A percentile compares a stretch with the other conserved stretches of the same genome.
Evolutionary conservation across 2,329 filamentous ascomycete genomes (phyloP).

Genomic region (Aureobasidium sp.): DNA sequence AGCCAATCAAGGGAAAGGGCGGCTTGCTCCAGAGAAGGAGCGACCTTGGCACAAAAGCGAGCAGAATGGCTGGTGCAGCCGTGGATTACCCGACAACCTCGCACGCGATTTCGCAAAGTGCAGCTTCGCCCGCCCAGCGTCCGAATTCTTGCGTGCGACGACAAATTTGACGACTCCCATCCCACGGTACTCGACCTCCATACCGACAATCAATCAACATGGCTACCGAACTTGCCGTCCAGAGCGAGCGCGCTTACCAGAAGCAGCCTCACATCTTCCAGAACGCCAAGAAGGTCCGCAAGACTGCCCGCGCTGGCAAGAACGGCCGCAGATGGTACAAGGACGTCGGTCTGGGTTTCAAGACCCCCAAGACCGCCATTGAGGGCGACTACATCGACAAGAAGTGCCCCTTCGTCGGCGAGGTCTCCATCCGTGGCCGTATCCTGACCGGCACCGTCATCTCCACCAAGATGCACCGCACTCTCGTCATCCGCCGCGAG

Average conservation of each 20-base stretch:
- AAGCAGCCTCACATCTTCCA: slow-evolving; percentile 99
- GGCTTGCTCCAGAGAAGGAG: too few relatives aligned
- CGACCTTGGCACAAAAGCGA: too few relatives aligned
- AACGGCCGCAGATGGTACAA: slow-evolving; percentile 97
- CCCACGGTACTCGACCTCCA: slow-evolving; percentile 13
- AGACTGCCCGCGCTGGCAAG: slow-evolving; percentile 76
- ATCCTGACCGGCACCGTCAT: slow-evolving; percentile 99
- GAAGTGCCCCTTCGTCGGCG: slow-evolving; percentile 99
- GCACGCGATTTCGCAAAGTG: background rate
- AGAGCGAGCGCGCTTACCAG: slow-evolving; percentile 99
- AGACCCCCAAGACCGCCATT: slow-evolving; percentile 97
- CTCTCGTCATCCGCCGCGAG: slow-evolving; percentile 97
- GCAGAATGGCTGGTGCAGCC: too few relatives aligned
- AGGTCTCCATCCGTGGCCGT: slow-evolving; percentile 99
- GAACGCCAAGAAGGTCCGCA: slow-evolving; percentile 89
- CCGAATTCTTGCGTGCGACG: slow-evolving; percentile 8
- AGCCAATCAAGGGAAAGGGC: too few relatives aligned
- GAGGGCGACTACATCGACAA: slow-evolving; percentile 99
- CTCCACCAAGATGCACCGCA: slow-evolving; percentile 99
- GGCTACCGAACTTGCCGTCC: slow-evolving; percentile 98
- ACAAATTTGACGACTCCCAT: slow-evolving; percentile 14
- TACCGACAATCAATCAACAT: slow-evolving; percentile 51
- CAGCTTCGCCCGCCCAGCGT: background rate
- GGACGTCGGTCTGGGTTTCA: slow-evolving; percentile 98
- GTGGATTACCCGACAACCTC: too few relatives aligned